Conservation (phyloP, 2,329 filamentous ascomycete species). For the Cercospora citrullina region DNA sequence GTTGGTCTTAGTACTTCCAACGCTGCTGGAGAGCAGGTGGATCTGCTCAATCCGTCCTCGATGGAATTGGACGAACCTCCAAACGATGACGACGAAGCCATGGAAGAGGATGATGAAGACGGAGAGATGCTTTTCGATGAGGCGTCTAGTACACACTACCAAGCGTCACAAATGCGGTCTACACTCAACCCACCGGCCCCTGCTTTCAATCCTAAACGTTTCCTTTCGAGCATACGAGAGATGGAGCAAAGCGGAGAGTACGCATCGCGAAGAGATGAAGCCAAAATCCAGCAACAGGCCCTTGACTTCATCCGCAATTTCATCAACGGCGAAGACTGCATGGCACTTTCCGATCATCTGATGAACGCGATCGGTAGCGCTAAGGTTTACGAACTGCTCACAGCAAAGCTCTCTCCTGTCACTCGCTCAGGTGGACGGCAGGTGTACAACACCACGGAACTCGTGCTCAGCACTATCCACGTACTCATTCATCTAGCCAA, state of each 20-base stretch:
- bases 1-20: constrained; percentile 50
- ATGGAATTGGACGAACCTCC: constrained; percentile 38
- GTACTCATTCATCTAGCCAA: constrained; percentile 88
- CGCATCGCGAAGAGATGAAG: constrained; percentile 73
- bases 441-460: constrained; percentile 54
- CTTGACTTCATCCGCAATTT: constrained; percentile 89
- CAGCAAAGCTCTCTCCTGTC: constrained; percentile 67
- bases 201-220: constrained; percentile 33
- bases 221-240: constrained; percentile 35
- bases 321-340: constrained; percentile 64
- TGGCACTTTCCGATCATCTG: constrained; percentile 79
- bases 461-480: constrained; percentile 75
- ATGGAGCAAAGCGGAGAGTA: constrained; percentile 63
- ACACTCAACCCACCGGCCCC: constrained; percentile 33
- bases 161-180: constrained; percentile 39
- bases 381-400: constrained; percentile 76
- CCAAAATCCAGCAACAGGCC: constrained; percentile 86
- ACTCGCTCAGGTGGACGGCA: constrained; percentile 39
- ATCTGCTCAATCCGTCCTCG: constrained; percentile 55
- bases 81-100: constrained; percentile 32
- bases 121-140: constrained; percentile 50
- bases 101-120: constrained; percentile 40
- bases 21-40: constrained; percentile 60
- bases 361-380: constrained; percentile 74
- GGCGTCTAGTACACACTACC: constrained; percentile 39